phyloP scores from a whole-genome alignment of 805 yeast species.

The Saccharomycopsis synnaedendra region DNA sequence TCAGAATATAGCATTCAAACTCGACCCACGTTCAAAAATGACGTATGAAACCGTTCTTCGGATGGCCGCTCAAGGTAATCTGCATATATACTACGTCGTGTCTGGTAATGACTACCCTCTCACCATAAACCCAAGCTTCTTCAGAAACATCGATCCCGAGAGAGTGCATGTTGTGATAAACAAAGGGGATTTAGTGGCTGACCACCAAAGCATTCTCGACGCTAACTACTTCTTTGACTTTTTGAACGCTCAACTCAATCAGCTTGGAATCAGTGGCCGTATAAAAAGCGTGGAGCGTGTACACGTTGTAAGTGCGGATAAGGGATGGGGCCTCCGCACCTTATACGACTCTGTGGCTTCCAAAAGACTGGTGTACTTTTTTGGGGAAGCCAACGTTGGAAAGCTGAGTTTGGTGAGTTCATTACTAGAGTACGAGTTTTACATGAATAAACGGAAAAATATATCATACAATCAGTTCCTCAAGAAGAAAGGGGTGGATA shows the following conservation, averaged over 20 bases:
- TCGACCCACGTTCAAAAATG: slow-evolving; percentile 19
- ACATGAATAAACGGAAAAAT: not conserved
- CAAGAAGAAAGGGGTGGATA: not conserved
- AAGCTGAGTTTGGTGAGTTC: slow-evolving; percentile 50
- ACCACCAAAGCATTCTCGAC: not conserved
- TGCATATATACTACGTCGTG: slow-evolving; percentile 41
- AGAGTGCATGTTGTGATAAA: slow-evolving; percentile 21
- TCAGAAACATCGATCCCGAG: slow-evolving; percentile 16
- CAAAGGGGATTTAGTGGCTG: slow-evolving; percentile 29
- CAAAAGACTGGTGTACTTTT: slow-evolving; percentile 31
- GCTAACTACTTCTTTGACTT: too few species aligned
- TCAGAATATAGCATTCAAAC: slow-evolving; percentile 28
- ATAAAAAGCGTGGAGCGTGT: slow-evolving; percentile 21
- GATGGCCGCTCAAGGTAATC: not conserved
- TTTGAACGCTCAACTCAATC: too few species aligned
- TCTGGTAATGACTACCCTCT: slow-evolving; percentile 55
- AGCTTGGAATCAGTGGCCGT: too few species aligned
- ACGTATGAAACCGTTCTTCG: not conserved
- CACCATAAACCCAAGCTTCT: slow-evolving; percentile 23
- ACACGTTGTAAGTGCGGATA: slow-evolving; percentile 36
- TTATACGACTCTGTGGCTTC: slow-evolving; percentile 28
- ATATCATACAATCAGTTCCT: not conserved
- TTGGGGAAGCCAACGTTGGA: slow-evolving; percentile 64
- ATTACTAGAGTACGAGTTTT: slow-evolving; percentile 23
- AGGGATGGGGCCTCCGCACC: slow-evolving; percentile 38